Evolutionary conservation across 1,284 basidiomycete species (phyloP).

Genomic region (Malassezia obtusa): DNA sequence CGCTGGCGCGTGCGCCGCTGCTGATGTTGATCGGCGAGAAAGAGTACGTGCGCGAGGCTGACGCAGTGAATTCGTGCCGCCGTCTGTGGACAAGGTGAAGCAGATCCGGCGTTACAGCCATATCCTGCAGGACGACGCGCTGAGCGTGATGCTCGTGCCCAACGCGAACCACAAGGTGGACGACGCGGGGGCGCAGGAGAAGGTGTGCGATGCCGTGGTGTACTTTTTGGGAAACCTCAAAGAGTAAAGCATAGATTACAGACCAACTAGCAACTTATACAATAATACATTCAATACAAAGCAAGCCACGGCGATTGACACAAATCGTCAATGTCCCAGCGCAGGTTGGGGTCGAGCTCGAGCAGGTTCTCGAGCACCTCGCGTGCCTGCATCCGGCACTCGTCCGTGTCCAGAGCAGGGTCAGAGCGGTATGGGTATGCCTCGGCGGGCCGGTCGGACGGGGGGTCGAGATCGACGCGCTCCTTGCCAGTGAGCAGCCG

Average conservation of each 20-base stretch:
- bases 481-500: neutral
- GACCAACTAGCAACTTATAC: neutral
- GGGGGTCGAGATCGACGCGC: neutral
- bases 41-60: constrained; percentile 25
- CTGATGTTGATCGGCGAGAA: constrained; percentile 31
- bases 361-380: constrained; percentile 5
- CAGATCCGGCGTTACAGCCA: constrained; percentile 22
- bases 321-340: constrained; percentile 11
- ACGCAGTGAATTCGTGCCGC: constrained; percentile 28
- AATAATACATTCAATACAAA: neutral
- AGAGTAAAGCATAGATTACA: neutral
- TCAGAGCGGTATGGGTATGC: neutral
- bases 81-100: constrained; percentile 10
- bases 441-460: neutral
- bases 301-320: constrained; percentile 8
- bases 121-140: constrained; percentile 7
- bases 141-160: constrained; percentile 20
- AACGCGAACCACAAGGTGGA: constrained; percentile 36
- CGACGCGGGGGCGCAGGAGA: constrained; percentile 16
- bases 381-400: neutral
- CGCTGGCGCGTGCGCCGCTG: constrained; percentile 15
- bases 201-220: constrained; percentile 20
- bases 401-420: neutral
- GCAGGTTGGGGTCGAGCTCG: neutral
- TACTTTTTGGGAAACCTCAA: constrained; percentile 11